Evolutionary conservation across 2,329 filamentous ascomycete species (phyloP).

Genomic region (Pseudopyricularia cyperi): DNA sequence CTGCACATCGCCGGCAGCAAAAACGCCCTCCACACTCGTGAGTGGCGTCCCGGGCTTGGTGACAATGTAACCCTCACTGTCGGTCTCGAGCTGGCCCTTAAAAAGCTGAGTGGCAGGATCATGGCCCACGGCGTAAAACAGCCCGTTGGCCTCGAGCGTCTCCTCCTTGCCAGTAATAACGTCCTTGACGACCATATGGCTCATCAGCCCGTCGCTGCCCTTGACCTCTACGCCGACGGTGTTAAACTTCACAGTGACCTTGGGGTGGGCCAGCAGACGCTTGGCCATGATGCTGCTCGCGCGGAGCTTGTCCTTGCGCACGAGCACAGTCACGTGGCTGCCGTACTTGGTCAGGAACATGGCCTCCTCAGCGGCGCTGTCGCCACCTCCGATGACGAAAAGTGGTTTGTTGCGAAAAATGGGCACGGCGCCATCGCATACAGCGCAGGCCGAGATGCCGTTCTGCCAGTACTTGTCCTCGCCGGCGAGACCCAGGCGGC

Average conservation of each 20-base stretch:
- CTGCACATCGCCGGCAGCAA: constrained; percentile 94
- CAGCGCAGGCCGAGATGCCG: constrained; percentile 89
- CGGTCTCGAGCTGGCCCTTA: constrained; percentile 74
- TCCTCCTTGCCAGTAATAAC: constrained; percentile 62
- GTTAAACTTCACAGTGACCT: constrained; percentile 85
- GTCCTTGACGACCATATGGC: constrained; percentile 72
- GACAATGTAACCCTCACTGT: constrained; percentile 80
- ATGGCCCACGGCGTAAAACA: constrained; percentile 97
- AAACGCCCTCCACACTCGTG: constrained; percentile 84
- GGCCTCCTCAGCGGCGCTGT: constrained; percentile 94
- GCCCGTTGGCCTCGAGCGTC: constrained; percentile 76
- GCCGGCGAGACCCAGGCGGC: constrained; percentile 68
- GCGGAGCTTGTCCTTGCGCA: constrained; percentile 73
- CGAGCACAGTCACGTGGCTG: constrained; percentile 85
- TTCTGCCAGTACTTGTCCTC: constrained; percentile 97
- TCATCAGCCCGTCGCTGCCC: constrained; percentile 79
- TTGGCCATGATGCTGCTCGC: constrained; percentile 89
- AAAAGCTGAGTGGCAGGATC: constrained; percentile 86
- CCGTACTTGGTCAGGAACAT: constrained; percentile 97
- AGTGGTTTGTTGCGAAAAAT: constrained; percentile 96
- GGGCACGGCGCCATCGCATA: constrained; percentile 92
- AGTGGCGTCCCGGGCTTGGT: constrained; percentile 80
- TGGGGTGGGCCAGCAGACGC: constrained; percentile 67
- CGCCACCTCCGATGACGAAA: constrained; percentile 90
- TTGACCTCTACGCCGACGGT: constrained; percentile 68